phyloP scores from a whole-genome alignment of 257 asterid genomes.

The Rubia yunnanensis region DNA sequence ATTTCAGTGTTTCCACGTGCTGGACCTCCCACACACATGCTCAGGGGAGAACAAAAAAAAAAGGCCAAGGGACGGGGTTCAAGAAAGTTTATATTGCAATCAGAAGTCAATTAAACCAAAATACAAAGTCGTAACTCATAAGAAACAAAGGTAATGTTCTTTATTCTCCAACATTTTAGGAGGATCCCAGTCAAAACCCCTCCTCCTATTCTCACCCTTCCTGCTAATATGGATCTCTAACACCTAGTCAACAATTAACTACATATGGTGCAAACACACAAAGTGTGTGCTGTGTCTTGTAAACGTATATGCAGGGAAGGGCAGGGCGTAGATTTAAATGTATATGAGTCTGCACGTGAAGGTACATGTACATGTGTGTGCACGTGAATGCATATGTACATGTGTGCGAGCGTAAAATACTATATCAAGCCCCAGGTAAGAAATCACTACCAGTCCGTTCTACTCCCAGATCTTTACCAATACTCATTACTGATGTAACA shows the following conservation, averaged over 20 bases:
- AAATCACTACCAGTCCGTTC: neutral
- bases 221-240: neutral
- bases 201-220: neutral
- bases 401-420: no score
- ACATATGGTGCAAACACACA: neutral
- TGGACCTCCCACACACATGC: neutral
- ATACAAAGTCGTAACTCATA: neutral
- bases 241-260: neutral
- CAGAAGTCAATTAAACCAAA: neutral
- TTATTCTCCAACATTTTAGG: neutral
- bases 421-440: neutral
- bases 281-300: neutral
- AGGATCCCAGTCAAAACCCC: neutral
- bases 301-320: no score
- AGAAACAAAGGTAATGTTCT: neutral
- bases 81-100: neutral
- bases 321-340: no score
- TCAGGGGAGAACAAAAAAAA: no score
- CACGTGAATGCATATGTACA: neutral
- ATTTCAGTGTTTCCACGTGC: neutral
- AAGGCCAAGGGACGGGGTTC: no score
- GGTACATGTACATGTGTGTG: no score
- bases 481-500: neutral
- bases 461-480: neutral
- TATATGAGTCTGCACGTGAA: no score